Evolutionary conservation across 768 basidiomycete species (phyloP).

Genomic region (Tricholoma terreum): DNA sequence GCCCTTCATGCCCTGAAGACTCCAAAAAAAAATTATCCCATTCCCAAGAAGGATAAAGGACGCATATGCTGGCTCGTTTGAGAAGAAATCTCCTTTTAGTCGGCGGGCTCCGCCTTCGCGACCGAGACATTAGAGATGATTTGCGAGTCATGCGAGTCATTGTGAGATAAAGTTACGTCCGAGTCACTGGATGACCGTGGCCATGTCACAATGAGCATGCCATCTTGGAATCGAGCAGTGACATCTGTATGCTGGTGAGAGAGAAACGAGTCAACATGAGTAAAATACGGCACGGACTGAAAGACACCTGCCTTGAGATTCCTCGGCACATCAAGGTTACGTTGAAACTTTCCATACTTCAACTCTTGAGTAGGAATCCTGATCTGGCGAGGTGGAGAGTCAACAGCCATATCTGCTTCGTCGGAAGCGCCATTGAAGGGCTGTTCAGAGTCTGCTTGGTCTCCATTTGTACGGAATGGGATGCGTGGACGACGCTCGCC

Average conservation of each 20-base stretch:
- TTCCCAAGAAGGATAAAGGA: too few relatives aligned
- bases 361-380: constrained; percentile 33
- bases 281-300: constrained; percentile 3
- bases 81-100: not conserved
- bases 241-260: constrained; percentile 35
- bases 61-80: too few relatives aligned
- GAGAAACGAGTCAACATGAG: constrained; percentile 12
- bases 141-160: not conserved
- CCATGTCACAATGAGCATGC: constrained; percentile 44
- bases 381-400: not conserved
- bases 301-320: constrained; percentile 35
- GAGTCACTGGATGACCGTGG: constrained; percentile 23
- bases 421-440: not conserved
- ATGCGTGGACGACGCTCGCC: constrained; percentile 29
- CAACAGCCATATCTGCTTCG: not conserved
- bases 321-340: constrained; percentile 34
- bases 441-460: not conserved
- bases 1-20: too few relatives aligned
- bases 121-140: not conserved
- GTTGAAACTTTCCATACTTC: constrained; percentile 42
- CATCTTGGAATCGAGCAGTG: constrained; percentile 33
- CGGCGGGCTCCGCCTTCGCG: not conserved
- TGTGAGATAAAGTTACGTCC: not conserved
- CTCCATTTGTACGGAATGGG: not conserved
- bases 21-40: too few relatives aligned